phyloP scores from a whole-genome alignment of 1,139 yeast species.

The Debaryomyces sp. region DNA sequence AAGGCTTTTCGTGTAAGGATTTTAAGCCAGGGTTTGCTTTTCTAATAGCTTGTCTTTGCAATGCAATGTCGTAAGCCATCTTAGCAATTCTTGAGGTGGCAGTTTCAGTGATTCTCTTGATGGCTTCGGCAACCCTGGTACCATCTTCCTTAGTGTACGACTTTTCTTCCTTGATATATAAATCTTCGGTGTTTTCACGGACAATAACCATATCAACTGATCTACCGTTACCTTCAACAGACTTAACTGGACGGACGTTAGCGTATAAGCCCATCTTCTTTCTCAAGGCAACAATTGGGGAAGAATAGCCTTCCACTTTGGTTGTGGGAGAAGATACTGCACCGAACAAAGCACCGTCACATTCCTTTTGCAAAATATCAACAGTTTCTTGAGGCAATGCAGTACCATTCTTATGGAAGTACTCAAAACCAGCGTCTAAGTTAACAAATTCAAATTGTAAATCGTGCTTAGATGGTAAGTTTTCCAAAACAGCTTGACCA shows the following conservation, averaged over 20 bases:
- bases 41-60: slow-evolving; percentile 84
- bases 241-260: slow-evolving; percentile 95
- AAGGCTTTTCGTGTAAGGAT: slow-evolving; percentile 56
- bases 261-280: slow-evolving; percentile 94
- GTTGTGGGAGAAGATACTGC: slow-evolving; percentile 95
- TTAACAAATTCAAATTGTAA: slow-evolving; percentile 83
- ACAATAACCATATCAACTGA: slow-evolving; percentile 97
- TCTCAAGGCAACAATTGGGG: slow-evolving; percentile 97
- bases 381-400: slow-evolving; percentile 96
- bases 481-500: slow-evolving; percentile 82
- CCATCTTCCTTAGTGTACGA: slow-evolving; percentile 70
- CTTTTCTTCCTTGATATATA: slow-evolving; percentile 91
- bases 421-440: slow-evolving; percentile 92
- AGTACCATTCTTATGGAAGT: slow-evolving; percentile 88
- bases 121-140: slow-evolving; percentile 92
- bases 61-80: slow-evolving; percentile 90
- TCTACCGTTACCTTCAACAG: slow-evolving; percentile 79
- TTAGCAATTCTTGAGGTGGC: slow-evolving; percentile 87
- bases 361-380: slow-evolving; percentile 70
- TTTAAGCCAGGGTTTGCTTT: slow-evolving; percentile 50
- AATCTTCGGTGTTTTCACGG: slow-evolving; percentile 97
- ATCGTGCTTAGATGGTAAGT: slow-evolving; percentile 73
- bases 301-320: slow-evolving; percentile 94
- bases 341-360: slow-evolving; percentile 97
- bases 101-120: slow-evolving; percentile 87